Conservation (phyloP, 2,329 filamentous ascomycete species). For the Parasarocladium wereldwijsianum region DNA sequence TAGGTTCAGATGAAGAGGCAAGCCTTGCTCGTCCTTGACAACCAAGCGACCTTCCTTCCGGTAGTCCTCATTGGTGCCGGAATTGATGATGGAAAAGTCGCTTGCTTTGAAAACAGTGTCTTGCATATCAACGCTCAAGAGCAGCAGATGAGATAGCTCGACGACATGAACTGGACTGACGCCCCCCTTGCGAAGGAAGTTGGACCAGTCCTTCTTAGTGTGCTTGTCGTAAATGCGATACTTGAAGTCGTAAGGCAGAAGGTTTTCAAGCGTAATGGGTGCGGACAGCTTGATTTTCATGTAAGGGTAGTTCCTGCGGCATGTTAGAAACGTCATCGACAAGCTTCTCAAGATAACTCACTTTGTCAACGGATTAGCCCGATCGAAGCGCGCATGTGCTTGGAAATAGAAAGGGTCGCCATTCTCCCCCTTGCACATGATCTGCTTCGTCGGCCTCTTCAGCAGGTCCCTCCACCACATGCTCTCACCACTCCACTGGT, state of each 20-base stretch:
- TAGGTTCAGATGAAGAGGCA: constrained; percentile 66
- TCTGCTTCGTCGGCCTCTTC: constrained; percentile 67
- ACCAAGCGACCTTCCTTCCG: constrained; percentile 63
- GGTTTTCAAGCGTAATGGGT: constrained; percentile 84
- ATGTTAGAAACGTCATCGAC: background rate
- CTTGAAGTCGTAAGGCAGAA: constrained; percentile 96
- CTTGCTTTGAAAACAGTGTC: constrained; percentile 89
- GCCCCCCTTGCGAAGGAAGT: constrained; percentile 91
- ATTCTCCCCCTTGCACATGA: constrained; percentile 77
- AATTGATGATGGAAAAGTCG: constrained; percentile 95
- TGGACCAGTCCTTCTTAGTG: constrained; percentile 97
- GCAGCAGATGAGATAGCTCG: constrained; percentile 80
- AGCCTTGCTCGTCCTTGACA: constrained; percentile 72
- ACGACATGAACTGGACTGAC: constrained; percentile 96
- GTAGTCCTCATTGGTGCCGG: constrained; percentile 77
- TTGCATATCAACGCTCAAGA: constrained; percentile 92
- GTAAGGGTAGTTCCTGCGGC: constrained; percentile 66
- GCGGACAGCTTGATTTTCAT: constrained; percentile 89
- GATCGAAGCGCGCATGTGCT: constrained; percentile 74
- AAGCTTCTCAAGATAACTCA: constrained; percentile 20
- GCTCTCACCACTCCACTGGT: constrained; percentile 81
- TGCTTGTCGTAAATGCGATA: constrained; percentile 98
- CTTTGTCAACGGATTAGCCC: constrained; percentile 66
- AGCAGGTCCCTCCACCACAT: constrained; percentile 89
- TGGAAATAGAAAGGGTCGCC: constrained; percentile 95